phyloP scores from a whole-genome alignment of 768 basidiomycete genomes.

The Leccinum aurantiacum region DNA sequence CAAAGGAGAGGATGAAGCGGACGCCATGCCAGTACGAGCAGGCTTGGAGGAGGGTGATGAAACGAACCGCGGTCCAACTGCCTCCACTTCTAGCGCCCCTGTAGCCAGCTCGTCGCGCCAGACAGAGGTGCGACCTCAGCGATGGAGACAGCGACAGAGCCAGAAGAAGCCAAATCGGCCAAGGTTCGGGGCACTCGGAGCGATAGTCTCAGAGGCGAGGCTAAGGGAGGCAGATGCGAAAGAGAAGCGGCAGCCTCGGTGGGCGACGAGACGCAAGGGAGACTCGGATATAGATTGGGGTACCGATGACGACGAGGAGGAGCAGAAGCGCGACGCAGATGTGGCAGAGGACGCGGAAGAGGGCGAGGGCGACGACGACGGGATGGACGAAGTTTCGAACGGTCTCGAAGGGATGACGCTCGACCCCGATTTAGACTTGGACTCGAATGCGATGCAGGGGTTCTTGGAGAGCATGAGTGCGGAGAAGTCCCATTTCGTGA shows the following conservation, averaged over 20 bases:
- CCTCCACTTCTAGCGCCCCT: constrained; percentile 4
- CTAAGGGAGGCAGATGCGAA: constrained; percentile 37
- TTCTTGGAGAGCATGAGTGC: constrained; percentile 54
- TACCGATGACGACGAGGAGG: constrained; percentile 39
- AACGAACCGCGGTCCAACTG: constrained; percentile 13
- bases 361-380: constrained; percentile 16
- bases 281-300: constrained; percentile 76
- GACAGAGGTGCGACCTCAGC: constrained; percentile 25
- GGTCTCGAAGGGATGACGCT: constrained; percentile 58
- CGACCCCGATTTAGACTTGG: constrained; percentile 54
- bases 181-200: constrained; percentile 51
- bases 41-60: neutral
- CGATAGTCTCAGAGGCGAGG: constrained; percentile 53
- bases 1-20: neutral
- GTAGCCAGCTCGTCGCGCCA: constrained; percentile 22
- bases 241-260: constrained; percentile 38
- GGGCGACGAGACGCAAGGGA: constrained; percentile 53
- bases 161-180: constrained; percentile 18
- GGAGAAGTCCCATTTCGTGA: constrained; percentile 47
- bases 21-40: neutral
- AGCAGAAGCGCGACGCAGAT: neutral
- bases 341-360: constrained; percentile 14
- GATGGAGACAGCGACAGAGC: constrained; percentile 23
- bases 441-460: constrained; percentile 48
- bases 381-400: constrained; percentile 30